Percentiles rank a stretch among this genome's conserved stretches.
Conservation (phyloP, 2,329 filamentous ascomycete genomes). For the Rachicladosporium sp. region DNA sequence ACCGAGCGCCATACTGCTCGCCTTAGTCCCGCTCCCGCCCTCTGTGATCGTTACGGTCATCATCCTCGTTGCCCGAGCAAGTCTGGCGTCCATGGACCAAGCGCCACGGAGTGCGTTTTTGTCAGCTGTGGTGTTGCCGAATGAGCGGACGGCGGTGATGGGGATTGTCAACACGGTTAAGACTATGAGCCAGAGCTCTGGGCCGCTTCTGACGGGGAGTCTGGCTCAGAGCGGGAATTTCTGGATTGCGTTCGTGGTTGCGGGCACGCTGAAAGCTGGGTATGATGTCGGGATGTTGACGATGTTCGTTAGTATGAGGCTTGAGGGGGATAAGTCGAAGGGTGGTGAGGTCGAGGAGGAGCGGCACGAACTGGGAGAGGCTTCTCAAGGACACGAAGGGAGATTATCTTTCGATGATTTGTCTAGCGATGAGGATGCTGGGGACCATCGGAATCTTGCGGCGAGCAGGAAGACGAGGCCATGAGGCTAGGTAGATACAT, state of each 20-base stretch:
- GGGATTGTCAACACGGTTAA: constrained; percentile 59
- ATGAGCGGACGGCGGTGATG: constrained; percentile 60
- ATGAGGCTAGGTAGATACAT: no score
- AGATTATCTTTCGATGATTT: no score
- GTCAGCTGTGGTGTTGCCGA: constrained; percentile 49
- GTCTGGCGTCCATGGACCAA: constrained; percentile 56
- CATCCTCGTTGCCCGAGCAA: constrained; percentile 50
- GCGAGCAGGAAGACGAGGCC: no score
- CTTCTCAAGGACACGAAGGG: no score
- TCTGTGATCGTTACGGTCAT: constrained; percentile 42
- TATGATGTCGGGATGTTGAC: constrained; percentile 23
- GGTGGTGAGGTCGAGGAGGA: neutral
- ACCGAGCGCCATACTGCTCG: constrained; percentile 53
- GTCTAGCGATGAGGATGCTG: neutral
- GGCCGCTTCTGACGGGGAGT: constrained; percentile 52
- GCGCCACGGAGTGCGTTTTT: constrained; percentile 60
- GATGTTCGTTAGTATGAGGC: constrained; percentile 13
- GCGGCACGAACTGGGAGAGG: neutral
- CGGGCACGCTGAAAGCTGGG: constrained; percentile 49
- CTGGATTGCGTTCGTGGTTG: constrained; percentile 50
- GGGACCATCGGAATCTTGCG: no score
- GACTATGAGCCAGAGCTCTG: constrained; percentile 49
- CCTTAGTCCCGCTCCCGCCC: constrained; percentile 46
- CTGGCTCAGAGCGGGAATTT: constrained; percentile 45
- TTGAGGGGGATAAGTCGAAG: constrained; percentile 1